Evolutionary conservation across 306 rosid species (phyloP).

Genomic region (Medicago truncatula): DNA sequence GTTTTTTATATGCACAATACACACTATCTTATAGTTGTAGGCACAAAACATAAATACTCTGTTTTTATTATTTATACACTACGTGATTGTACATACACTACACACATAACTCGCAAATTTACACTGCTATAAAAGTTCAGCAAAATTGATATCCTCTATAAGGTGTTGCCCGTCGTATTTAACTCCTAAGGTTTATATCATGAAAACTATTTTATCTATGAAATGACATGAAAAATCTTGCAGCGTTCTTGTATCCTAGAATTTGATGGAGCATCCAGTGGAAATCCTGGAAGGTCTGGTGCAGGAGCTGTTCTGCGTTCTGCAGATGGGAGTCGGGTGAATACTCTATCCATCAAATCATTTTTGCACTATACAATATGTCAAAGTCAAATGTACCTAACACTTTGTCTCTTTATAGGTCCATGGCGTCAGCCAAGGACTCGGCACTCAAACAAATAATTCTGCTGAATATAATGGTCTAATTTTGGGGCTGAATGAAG

Average conservation of each 20-base stretch:
- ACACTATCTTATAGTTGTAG: too few species aligned
- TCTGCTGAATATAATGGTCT: conserved; percentile 86
- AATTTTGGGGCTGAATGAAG: conserved; percentile 71
- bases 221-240: not conserved
- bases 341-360: conserved; percentile 4
- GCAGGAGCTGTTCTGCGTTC: conserved; percentile 91
- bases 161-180: not conserved
- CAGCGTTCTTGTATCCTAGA: conserved; percentile 66
- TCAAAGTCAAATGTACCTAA: conserved; percentile 25
- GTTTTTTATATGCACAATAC: too few species aligned
- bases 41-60: too few species aligned
- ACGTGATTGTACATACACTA: too few species aligned
- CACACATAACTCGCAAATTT: too few species aligned
- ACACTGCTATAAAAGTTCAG: not conserved
- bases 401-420: conserved; percentile 53
- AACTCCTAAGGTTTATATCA: not conserved
- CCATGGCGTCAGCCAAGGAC: conserved; percentile 73
- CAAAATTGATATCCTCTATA: not conserved
- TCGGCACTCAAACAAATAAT: conserved; percentile 75
- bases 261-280: conserved; percentile 93
- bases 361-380: not conserved
- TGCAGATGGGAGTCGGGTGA: conserved; percentile 51
- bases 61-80: too few species aligned
- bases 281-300: conserved; percentile 95
- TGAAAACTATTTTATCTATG: not conserved